Evolutionary conservation across 1,284 basidiomycete species (phyloP), one percentile per base, ranked within the genome.

Genomic region (Pseudozyma sp.): DNA sequence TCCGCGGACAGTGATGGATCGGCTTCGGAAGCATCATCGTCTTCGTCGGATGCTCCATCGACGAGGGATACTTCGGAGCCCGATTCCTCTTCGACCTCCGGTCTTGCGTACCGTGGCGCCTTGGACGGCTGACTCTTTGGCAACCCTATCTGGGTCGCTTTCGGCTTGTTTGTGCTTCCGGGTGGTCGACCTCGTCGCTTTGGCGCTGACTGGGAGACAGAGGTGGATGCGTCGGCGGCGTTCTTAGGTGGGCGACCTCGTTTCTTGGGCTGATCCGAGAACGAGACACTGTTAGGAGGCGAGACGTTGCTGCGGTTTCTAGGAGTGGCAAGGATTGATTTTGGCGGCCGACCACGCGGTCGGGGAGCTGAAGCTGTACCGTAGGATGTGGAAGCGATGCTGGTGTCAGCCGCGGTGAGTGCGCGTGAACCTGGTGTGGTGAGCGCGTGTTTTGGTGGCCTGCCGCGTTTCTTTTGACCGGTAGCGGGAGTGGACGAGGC

Each of bases 51-150:
- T 2, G 53, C 47, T 9, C 70, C 70, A 50, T 74, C 66, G 33
- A 74, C 24, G 10, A 74, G 62, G 13, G 66, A 68, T 0, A 74
- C 62, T 1, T 74, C 71, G 3, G 69, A 72, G n/a, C 35, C 63
- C 1, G 58, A 53, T 16, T 51, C 57, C 7, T 19, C n/a, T 24
- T 35, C 50, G 1, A 8, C 35, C 16, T 54, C 45, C 5, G 66
- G 59, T 43, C 55, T 43, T 1, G 34, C 5, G 31, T 44, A 24
- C 4, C 51, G 51, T 16, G 51, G 19, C 37, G 50, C 16, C 11
- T 49, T 19, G 6, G 44, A 39, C 4, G 66, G 17, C 50, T 37
- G 43, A 19, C 59, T 54, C 29, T 57, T 30, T 3, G 56, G 61
- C 9, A 59, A 45, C 1, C 51, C 57, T 11, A 70, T 29, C 0